Base-by-base conservation (phyloP, 176 grass and related monocot species). In the Triticum dicoccoides region DNA sequence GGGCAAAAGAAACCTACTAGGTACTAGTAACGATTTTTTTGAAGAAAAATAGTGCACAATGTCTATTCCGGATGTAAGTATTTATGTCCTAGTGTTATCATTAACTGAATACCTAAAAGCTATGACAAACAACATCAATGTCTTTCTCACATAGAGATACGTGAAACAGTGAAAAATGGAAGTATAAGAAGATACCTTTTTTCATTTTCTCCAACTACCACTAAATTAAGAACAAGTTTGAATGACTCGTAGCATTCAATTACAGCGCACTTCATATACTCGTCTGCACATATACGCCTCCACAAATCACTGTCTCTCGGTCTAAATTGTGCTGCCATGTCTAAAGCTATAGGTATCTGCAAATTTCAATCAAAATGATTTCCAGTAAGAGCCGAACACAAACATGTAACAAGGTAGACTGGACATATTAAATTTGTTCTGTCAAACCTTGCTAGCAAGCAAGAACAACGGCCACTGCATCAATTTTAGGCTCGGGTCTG, bases 381-480 rank as follows among this genome's bases (percentile, higher is more conserved):
- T 64, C 25, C 18, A 76, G 34, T 32, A 52, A 59, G 69, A 68
- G 47, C 58, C 52, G 62, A 85, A 68, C 42, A 44, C 33, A 54
- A 81, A 67, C 10, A 20, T 82, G 32, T 73, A 81, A 79, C 4
- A 78, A 78, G 33, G 66, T 68, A 69, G 21, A 74, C 20, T 68
- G 30, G 42, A 87, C 90, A 35, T 42, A 61, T 62, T 62, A 77
- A 65, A 66, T 65, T 68, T 78, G 64, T 62, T 64, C 44, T 34
- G 5, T 58, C 82, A 82, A 59, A 98, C 96, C 96, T 98, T 98
- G 93, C 93, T 94, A 89, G 96, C 93, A 84, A 98, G 93, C 75
- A 98, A 92, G 80, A 98, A 98, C n/a, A 89, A 89, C 61, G 96
- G 96, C 96, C 96, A 98, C 66, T 98, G 96, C 83, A 98, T 95